Evolutionary conservation across 345 rosid genomes (phyloP), one percentile per base, ranked within the genome.

Genomic region (Acer negundo): DNA sequence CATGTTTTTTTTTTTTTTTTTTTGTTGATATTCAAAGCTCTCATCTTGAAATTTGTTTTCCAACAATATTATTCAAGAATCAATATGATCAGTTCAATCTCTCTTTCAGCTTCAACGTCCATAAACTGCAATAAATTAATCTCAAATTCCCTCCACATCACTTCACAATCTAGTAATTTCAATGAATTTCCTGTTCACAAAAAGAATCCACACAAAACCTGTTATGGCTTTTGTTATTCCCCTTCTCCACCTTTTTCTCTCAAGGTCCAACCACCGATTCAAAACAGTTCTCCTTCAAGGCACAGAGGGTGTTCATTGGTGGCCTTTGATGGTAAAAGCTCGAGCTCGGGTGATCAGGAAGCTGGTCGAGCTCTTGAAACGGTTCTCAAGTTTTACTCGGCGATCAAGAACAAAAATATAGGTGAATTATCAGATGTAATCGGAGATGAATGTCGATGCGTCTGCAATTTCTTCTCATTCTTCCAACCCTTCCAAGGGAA

Each of bases 401-500:
- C 92, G 4, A 85, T 91, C 65, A 85, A 89, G 79, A 80, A 84
- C 79, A 67, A 80, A 66, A 87, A 90, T 75, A 64, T 87, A 0
- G 23, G 56, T 0, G 89, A 89, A 7, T 53, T 93, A 20, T 90
- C 93, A 8, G 88, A 86, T 75, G 84, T 88, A 26, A 85, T 94
- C 26, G 88, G 86, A 3, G 98, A 94, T 19, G 97, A 94, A 74
- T 93, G 97, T 75, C 84, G 81, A 23, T 93, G 89, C 70, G 80
- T 85, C 49, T 87, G 89, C 84, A 94, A 90, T 66, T 89, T 92
- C 74, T 70, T 84, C 75, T 88, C 89, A 0, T 86, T 82, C 80
- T 82, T 75, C 79, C 82, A 82, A 9, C 82, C 85, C 28, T 86
- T 90, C 63, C 89, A 90, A 42, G 98, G 95, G 67, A 95, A 95